phyloP scores from a whole-genome alignment of 805 yeast genomes.

The Komagataella pseudopastoris region DNA sequence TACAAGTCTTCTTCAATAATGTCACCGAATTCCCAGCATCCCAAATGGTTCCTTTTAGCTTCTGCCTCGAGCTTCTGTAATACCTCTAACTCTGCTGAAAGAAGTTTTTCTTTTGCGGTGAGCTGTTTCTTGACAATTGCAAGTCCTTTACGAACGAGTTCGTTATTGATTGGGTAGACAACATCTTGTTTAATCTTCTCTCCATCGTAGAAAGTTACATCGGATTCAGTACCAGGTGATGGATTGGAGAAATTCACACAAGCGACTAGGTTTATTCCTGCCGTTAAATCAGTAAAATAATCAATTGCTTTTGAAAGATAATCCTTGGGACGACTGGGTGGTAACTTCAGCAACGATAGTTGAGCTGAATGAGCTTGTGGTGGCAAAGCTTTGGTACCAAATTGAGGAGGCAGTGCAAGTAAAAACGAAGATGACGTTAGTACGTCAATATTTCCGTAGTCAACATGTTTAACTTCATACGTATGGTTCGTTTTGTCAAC shows the following conservation, averaged over 20 bases:
- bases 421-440: constrained; percentile 32
- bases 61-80: constrained; percentile 27
- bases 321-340: constrained; percentile 42
- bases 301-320: constrained; percentile 41
- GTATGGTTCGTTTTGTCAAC: constrained; percentile 28
- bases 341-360: constrained; percentile 39
- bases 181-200: constrained; percentile 39
- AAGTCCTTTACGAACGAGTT: constrained; percentile 44
- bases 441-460: constrained; percentile 41
- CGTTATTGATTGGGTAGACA: constrained; percentile 43
- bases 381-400: constrained; percentile 23
- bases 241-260: constrained; percentile 29
- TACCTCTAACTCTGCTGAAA: constrained; percentile 22
- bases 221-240: constrained; percentile 28
- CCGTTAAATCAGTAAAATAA: constrained; percentile 36
- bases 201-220: constrained; percentile 42
- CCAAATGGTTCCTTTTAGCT: constrained; percentile 38
- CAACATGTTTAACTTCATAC: constrained; percentile 43
- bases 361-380: constrained; percentile 43
- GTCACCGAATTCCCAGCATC: constrained; percentile 73
- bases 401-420: constrained; percentile 34
- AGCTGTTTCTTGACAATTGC: constrained; percentile 35
- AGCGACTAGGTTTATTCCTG: constrained; percentile 40
- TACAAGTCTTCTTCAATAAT: constrained; percentile 40
- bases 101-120: constrained; percentile 20